These are phyloP conservation scores for Ascochyta koolunga DNA, from an alignment of 2,329 filamentous ascomycete species.

Conservation along the genomic window DNA sequence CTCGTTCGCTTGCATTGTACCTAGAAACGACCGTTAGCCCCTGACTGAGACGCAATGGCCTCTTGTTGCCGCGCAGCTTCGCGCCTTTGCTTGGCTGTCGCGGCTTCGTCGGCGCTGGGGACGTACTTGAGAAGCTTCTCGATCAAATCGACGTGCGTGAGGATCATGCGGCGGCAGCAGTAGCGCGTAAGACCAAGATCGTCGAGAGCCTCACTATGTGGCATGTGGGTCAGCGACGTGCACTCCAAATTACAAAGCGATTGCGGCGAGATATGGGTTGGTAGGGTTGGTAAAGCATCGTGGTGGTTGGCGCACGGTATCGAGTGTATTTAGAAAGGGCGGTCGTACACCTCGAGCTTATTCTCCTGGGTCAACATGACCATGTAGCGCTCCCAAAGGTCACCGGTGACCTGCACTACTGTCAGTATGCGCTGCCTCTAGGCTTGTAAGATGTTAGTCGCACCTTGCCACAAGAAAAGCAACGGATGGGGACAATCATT, in stretches of 20 bases:
- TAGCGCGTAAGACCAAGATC: slow-evolving; percentile 91
- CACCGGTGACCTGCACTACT: slow-evolving; percentile 78
- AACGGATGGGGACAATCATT: slow-evolving; percentile 99
- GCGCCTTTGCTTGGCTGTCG: slow-evolving; percentile 11
- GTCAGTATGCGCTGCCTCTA: slow-evolving; percentile 33
- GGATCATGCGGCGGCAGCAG: slow-evolving; percentile 98
- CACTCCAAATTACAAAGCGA: not conserved
- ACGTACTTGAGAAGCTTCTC: slow-evolving; percentile 80
- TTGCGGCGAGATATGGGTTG: not conserved
- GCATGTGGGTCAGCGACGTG: slow-evolving; percentile 14
- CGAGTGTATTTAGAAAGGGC: not conserved
- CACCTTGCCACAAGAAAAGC: slow-evolving; percentile 99
- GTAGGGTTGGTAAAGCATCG: not conserved
- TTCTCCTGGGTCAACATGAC: slow-evolving; percentile 75
- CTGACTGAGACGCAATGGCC: slow-evolving; percentile 7
- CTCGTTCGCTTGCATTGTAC: slow-evolving; percentile 46
- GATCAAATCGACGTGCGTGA: slow-evolving; percentile 98
- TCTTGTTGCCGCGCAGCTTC: slow-evolving; percentile 4
- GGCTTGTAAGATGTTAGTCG: slow-evolving; percentile 21
- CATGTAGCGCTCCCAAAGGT: slow-evolving; percentile 96
- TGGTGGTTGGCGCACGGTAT: not conserved
- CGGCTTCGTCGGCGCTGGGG: slow-evolving; percentile 21
- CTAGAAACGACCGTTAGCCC: slow-evolving; percentile 33
- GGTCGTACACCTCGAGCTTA: slow-evolving; percentile 43
- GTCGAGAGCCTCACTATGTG: slow-evolving; percentile 87